Percentiles rank a stretch among this genome's conserved stretches.
phyloP scores from a whole-genome alignment of 306 rosid species.

The Lithocarpus polystachyus region DNA sequence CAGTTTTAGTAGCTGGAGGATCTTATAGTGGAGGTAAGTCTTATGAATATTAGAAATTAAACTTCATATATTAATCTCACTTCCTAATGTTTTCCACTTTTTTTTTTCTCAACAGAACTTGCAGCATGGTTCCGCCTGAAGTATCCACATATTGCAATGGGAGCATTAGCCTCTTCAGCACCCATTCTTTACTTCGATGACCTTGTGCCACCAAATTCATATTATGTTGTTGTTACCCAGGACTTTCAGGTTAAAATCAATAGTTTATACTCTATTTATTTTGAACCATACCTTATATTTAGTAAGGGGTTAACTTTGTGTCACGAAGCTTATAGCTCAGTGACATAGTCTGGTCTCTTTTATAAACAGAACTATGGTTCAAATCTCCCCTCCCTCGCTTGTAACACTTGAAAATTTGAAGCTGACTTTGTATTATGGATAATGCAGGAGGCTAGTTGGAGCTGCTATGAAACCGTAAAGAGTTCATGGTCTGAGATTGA shows the following conservation, averaged over 20 bases:
- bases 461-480: constrained; percentile 36
- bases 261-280: background rate
- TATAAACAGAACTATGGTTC: too few species aligned
- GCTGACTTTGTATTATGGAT: background rate
- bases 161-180: constrained; percentile 51
- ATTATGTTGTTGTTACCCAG: constrained; percentile 23
- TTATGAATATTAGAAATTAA: background rate
- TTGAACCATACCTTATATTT: background rate
- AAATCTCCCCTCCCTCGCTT: too few species aligned
- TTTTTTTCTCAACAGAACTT: constrained; percentile 23
- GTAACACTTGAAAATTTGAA: too few species aligned
- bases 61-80: background rate
- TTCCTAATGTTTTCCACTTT: background rate
- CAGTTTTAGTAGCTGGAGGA: constrained; percentile 56
- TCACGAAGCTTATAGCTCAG: too few species aligned
- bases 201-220: constrained; percentile 26
- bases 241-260: constrained; percentile 28
- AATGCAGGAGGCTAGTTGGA: constrained; percentile 34
- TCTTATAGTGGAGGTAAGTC: constrained; percentile 72
- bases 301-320: too few species aligned
- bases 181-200: constrained; percentile 40
- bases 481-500: constrained; percentile 63
- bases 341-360: too few species aligned
- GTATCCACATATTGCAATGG: constrained; percentile 43
- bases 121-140: constrained; percentile 51